phyloP scores from a whole-genome alignment of 441 rosid genomes.

The Daphne laureola region DNA sequence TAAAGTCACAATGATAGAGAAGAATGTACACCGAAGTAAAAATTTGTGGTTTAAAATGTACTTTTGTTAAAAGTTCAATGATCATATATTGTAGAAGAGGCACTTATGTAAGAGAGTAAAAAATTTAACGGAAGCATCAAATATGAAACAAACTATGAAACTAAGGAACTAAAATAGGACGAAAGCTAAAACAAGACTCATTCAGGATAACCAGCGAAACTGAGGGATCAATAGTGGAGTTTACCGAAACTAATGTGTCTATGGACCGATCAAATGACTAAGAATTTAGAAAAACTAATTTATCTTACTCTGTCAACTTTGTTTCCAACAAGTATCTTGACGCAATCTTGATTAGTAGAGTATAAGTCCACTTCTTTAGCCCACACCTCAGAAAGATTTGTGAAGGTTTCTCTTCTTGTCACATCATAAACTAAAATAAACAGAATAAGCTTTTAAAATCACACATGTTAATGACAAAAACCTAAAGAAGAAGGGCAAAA shows the following conservation, averaged over 20 bases:
- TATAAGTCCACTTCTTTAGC: conserved; percentile 66
- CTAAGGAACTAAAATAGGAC: too few species aligned
- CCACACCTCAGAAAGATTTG: conserved; percentile 62
- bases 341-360: conserved; percentile 57
- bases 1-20: conserved; percentile 14
- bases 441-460: background rate
- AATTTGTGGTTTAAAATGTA: too few species aligned
- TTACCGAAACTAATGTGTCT: too few species aligned
- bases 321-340: conserved; percentile 71
- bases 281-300: background rate
- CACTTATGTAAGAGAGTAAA: background rate
- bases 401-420: conserved; percentile 58
- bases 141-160: too few species aligned
- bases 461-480: background rate
- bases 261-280: background rate
- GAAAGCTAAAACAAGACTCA: too few species aligned
- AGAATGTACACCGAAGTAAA: background rate
- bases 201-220: too few species aligned
- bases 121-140: too few species aligned
- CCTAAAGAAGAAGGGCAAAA: too few species aligned
- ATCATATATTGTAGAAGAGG: background rate
- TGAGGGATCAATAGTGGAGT: too few species aligned
- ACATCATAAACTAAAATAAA: conserved; percentile 57
- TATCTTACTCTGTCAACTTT: conserved; percentile 64
- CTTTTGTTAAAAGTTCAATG: too few species aligned